phyloP scores from a whole-genome alignment of 2,329 filamentous ascomycete genomes.

The Claviceps cyperi region DNA sequence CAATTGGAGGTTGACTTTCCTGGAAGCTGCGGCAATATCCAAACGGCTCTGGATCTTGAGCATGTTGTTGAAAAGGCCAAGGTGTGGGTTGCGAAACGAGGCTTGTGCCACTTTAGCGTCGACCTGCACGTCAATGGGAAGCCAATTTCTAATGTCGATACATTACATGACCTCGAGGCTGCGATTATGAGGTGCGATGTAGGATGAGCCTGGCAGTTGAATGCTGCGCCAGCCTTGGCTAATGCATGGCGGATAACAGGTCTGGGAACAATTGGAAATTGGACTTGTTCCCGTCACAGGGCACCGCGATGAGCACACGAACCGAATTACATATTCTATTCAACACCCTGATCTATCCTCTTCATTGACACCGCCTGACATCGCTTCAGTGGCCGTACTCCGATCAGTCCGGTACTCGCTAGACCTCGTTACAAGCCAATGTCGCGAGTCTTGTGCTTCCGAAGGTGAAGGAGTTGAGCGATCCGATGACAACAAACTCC shows the following conservation, averaged over 20 bases:
- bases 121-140: slow-evolving; percentile 12
- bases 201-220: not conserved
- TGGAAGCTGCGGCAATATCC: slow-evolving; percentile 1
- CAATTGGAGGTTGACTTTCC: slow-evolving; percentile 16
- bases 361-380: slow-evolving; percentile 14
- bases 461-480: not conserved
- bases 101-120: slow-evolving; percentile 16
- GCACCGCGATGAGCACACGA: slow-evolving; percentile 4
- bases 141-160: slow-evolving; percentile 5
- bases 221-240: not conserved
- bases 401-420: slow-evolving; percentile 14
- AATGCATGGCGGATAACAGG: not conserved
- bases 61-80: slow-evolving; percentile 10
- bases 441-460: not conserved
- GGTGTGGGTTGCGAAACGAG: slow-evolving; percentile 20
- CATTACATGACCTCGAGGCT: slow-evolving; percentile 7
- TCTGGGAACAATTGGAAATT: slow-evolving; percentile 19
- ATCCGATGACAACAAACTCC: not conserved
- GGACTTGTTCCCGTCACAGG: slow-evolving; percentile 11
- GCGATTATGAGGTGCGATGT: slow-evolving; percentile 16
- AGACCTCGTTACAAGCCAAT: slow-evolving; percentile 8
- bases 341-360: slow-evolving; percentile 22
- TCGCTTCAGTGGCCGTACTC: slow-evolving; percentile 14
- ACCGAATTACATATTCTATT: slow-evolving; percentile 18
- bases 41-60: slow-evolving; percentile 13